These are phyloP conservation scores for Ophiosphaerella narmari DNA, from an alignment of 2,329 filamentous ascomycete species.

Conservation along the genomic window DNA sequence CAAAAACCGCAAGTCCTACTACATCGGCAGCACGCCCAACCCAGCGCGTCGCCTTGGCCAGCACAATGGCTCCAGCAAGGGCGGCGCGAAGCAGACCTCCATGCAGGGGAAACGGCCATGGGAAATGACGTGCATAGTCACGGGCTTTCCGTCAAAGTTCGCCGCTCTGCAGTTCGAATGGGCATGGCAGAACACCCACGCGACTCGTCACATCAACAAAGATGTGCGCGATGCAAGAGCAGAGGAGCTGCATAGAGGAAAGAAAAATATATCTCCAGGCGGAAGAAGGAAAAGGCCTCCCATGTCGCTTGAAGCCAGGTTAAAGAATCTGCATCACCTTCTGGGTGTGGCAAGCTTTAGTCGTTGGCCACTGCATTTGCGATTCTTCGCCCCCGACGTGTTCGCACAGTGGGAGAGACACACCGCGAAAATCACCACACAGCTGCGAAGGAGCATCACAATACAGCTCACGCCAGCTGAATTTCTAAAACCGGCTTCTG, in stretches of 20 bases:
- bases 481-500: constrained; percentile 22
- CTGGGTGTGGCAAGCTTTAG: constrained; percentile 78
- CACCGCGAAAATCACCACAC: constrained; percentile 28
- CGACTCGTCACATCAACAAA: constrained; percentile 74
- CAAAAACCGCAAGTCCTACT: constrained; percentile 72
- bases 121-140: constrained; percentile 78
- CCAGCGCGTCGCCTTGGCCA: constrained; percentile 83
- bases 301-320: constrained; percentile 66
- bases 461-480: constrained; percentile 39
- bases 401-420: constrained; percentile 70
- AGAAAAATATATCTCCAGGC: constrained; percentile 38
- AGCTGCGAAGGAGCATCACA: constrained; percentile 31
- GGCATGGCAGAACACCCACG: constrained; percentile 86
- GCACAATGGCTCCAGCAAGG: constrained; percentile 84
- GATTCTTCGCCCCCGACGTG: constrained; percentile 76
- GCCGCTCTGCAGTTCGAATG: constrained; percentile 97
- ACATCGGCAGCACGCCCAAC: constrained; percentile 91
- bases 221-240: constrained; percentile 42
- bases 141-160: constrained; percentile 84
- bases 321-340: constrained; percentile 82
- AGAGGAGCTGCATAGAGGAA: constrained; percentile 35
- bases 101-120: constrained; percentile 74
- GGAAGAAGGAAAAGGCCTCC: constrained; percentile 54
- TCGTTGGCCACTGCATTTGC: constrained; percentile 79
- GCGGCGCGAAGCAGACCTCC: constrained; percentile 80